Evolutionary conservation across 1,139 yeast species (phyloP).

Genomic region (Candida mesenterica): DNA sequence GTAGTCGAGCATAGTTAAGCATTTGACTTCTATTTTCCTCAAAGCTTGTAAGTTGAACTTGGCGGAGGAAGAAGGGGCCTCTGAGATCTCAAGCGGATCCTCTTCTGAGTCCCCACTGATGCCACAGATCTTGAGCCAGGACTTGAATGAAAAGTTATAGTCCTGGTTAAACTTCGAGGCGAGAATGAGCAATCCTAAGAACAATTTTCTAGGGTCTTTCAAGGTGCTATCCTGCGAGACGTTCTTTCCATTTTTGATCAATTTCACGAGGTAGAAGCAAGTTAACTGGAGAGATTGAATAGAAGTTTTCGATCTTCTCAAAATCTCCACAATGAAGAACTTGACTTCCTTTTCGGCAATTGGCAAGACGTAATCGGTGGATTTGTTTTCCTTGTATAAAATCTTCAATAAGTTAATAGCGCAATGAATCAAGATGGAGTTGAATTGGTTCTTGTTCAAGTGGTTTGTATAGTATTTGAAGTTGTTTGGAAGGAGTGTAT

Average conservation of each 20-base stretch:
- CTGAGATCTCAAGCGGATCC: conserved; percentile 5
- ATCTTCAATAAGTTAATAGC: conserved; percentile 37
- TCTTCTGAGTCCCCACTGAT: conserved; percentile 27
- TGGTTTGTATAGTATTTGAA: conserved; percentile 40
- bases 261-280: conserved; percentile 57
- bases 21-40: conserved; percentile 51
- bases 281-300: conserved; percentile 65
- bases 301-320: conserved; percentile 67
- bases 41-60: conserved; percentile 40
- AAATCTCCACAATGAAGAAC: conserved; percentile 59
- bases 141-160: conserved; percentile 61
- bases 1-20: conserved; percentile 56
- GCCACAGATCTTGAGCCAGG: conserved; percentile 81
- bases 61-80: conserved; percentile 10
- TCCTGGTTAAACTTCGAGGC: conserved; percentile 76
- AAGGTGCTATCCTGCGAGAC: conserved; percentile 15
- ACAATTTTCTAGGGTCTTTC: conserved; percentile 61
- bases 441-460: conserved; percentile 42
- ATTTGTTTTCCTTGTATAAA: conserved; percentile 25
- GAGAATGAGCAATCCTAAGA: conserved; percentile 63
- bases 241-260: conserved; percentile 25
- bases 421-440: conserved; percentile 39
- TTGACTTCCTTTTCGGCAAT: conserved; percentile 29
- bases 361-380: conserved; percentile 5
- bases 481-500: conserved; percentile 32